Base-by-base conservation (phyloP, 2,329 filamentous ascomycete species). In the Talaromyces sp. region DNA sequence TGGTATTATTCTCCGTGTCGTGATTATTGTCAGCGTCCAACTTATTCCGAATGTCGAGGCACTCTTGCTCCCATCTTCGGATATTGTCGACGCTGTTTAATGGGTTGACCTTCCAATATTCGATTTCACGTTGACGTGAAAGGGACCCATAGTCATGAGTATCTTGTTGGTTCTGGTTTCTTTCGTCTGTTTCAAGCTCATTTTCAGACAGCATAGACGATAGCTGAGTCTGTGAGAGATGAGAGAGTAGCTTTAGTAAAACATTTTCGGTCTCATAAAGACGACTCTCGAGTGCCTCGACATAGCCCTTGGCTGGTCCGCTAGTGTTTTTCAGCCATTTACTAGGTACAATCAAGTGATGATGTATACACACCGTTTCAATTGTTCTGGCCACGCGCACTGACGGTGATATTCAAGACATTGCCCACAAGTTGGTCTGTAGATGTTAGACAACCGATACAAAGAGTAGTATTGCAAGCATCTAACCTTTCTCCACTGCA, bases 281-380 rank as follows among this genome's bases (percentile, higher is more conserved):
- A 42, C 78, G 72, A 28, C 76, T 70, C 54, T 80, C 78, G 18
- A 81, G 65, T 16, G 76, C 74, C 67, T 80, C 78, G 18, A 77
- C 73, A 57, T 81, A 79, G 7, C 79, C 79, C 63, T 80, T 81
- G n/a, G 78, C 74, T 6, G 79, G 79, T 1, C 79, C 79, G 57
- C 79, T 80, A 42, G 30, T 30, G n/a, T 40, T 14, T 12, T 28
- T 57, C 27, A 57, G 33, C 47, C 5, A 54, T 47, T 28, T 18
- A 30, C n/a, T 34, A 7, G 23, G 1, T n/a, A 14, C 9, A 14
- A 23, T 23, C 23, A 23, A 23, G 40, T 28, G 14, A 14, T 28
- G 30, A 8, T 18, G 12, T 16, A 36, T 10, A 65, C 67, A 3
- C 68, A 76, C 75, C 75, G 69, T 65, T 75, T 75, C 6, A 76